Base-by-base conservation (phyloP, 805 yeast species). In the Ogataea kodamae region DNA sequence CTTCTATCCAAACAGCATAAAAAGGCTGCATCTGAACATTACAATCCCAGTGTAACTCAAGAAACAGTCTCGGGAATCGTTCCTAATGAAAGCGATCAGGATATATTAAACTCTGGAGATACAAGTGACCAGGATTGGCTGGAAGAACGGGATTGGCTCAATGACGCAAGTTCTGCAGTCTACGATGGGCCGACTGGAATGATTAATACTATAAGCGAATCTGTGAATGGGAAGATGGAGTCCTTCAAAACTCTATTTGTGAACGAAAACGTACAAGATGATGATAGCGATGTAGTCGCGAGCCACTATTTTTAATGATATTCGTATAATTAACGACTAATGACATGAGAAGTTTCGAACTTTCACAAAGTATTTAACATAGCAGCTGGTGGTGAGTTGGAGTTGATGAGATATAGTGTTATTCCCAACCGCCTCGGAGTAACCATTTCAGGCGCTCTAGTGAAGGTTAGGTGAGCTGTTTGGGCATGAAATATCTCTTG, bases 121-220 rank as follows among this genome's bases (percentile, higher is more conserved):
- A 12, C 18, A 13, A 34, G 24, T 10, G 28, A 32, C 22, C 38
- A 33, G 24, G 27, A 37, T 17, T 18, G 30, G 25, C 18, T 21
- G 15, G 33, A 34, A 7, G 12, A 31, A 15, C 25, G 28, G 4
- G 25, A 61, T 13, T 81, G 88, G 87, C 64, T 79, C 17, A 70
- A 76, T 37, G 63, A 65, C 28, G 54, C 55, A 5, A 69, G 61
- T 11, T 57, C 69, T 3, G 48, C 66, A 7, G 37, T 45, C 18
- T 56, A 61, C 56, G 80, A 78, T 22, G 89, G 89, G 0, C 84
- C 88, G 0, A 76, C 89, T 0, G 88, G 89, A 0, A 62, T 81
- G 64, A 60, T 81, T 13, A 69, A 78, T 14, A 78, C 82, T 12
- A 72, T 81, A 5, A 72, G 79, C 25, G 86, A 78, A 37, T 62